phyloP scores from a whole-genome alignment of 2,329 filamentous ascomycete genomes.

The Sporothrix schenckii region DNA sequence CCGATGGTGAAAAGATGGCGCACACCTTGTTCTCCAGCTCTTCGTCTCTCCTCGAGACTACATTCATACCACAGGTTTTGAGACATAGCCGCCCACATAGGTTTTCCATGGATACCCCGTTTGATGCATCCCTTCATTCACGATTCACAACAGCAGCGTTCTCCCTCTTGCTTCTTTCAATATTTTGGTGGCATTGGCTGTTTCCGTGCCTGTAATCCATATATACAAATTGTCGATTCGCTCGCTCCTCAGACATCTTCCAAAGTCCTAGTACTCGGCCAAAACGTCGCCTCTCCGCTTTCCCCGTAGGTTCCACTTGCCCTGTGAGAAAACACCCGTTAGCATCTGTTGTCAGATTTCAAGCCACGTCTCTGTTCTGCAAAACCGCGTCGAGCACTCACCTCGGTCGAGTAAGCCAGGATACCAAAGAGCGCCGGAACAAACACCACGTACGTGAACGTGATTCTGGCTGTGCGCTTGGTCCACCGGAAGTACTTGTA shows the following conservation, averaged over 20 bases:
- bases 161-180: not conserved
- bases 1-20: not conserved
- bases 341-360: not conserved
- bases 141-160: not conserved
- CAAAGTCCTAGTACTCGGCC: conserved; percentile 66
- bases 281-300: conserved; percentile 89
- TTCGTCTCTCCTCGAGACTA: not conserved
- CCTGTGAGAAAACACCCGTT: conserved; percentile 56
- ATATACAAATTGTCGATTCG: conserved; percentile 18
- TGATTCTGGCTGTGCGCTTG: conserved; percentile 75
- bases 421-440: conserved; percentile 73
- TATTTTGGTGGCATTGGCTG: conserved; percentile 8
- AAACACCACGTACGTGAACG: conserved; percentile 73
- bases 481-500: conserved; percentile 98
- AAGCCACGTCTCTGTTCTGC: too few species aligned
- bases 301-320: conserved; percentile 80
- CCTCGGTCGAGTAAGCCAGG: conserved; percentile 79
- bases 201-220: conserved; percentile 15
- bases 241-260: not conserved
- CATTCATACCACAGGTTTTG: not conserved
- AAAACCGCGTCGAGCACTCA: conserved; percentile 55
- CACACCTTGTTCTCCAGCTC: not conserved
- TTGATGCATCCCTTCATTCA: not conserved
- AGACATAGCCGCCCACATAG: not conserved
- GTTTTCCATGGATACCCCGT: not conserved